Percentiles rank a stretch among this genome's conserved stretches.
Conservation (phyloP, 139 green algal species). For the Picochlorum sp. region DNA sequence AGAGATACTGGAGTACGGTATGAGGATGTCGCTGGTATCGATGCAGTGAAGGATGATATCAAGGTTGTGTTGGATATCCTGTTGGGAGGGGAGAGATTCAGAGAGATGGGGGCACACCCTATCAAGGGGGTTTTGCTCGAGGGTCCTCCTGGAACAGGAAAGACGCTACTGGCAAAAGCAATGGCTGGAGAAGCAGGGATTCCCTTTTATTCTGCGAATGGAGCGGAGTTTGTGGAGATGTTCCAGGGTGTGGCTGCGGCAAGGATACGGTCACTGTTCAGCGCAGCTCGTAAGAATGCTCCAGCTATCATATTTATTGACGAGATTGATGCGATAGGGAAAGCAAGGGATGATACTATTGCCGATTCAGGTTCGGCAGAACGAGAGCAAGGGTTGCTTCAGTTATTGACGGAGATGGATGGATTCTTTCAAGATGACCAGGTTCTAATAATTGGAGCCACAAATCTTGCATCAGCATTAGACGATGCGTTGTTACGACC, state of each 20-base stretch:
- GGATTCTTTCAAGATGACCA: conserved; percentile 7
- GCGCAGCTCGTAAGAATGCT: conserved; percentile 79
- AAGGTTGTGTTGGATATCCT: conserved; percentile 49
- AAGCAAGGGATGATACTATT: conserved; percentile 27
- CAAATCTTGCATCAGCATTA: conserved; percentile 55
- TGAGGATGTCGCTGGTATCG: conserved; percentile 61
- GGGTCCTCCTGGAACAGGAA: conserved; percentile 90
- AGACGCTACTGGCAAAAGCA: conserved; percentile 94
- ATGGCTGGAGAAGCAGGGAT: conserved; percentile 60
- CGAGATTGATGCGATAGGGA: conserved; percentile 98
- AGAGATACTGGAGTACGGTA: conserved; percentile 56
- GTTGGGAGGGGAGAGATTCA: conserved; percentile 35
- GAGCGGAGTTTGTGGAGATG: conserved; percentile 76
- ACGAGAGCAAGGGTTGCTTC: conserved; percentile 64
- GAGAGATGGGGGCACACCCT: conserved; percentile 31
- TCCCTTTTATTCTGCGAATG: conserved; percentile 61
- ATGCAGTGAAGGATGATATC: conserved; percentile 53
- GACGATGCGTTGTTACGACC: conserved; percentile 65
- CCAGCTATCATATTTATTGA: conserved; percentile 99
- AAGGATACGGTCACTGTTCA: conserved; percentile 86
- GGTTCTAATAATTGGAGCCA: conserved; percentile 69
- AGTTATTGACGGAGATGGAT: conserved; percentile 49
- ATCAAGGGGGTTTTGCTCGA: conserved; percentile 86
- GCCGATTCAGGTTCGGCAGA: conserved; percentile 49
- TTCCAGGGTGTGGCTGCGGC: conserved; percentile 62